These are phyloP conservation scores for Strigomonas galati DNA, from an alignment of 208 protist species.

Conservation along the genomic window DNA sequence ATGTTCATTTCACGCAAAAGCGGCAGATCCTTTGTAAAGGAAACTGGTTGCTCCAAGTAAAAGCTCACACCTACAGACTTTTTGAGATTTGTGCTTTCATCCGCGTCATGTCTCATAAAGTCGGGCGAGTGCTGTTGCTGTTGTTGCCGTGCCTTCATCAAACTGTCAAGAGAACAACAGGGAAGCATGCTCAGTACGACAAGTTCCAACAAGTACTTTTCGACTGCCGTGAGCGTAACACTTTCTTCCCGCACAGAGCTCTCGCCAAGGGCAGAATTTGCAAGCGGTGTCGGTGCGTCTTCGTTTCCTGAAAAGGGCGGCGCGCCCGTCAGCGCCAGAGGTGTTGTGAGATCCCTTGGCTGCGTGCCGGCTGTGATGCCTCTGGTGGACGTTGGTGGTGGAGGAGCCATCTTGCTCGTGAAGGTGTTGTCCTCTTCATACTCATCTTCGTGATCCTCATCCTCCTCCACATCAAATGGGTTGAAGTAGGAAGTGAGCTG, in stretches of 20 bases:
- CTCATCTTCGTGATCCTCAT: not conserved
- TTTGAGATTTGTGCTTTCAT: not conserved
- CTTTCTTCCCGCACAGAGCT: not conserved
- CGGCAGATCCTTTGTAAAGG: not conserved
- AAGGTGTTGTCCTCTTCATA: not conserved
- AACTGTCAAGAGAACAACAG: not conserved
- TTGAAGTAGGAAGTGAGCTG: not conserved
- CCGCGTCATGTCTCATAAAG: not conserved
- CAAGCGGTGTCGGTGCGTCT: too few relatives aligned
- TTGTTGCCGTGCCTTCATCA: too few relatives aligned
- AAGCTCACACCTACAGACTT: not conserved
- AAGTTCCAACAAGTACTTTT: conserved; percentile 5
- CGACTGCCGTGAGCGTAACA: not conserved
- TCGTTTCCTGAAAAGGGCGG: too few relatives aligned
- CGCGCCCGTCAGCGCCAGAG: too few relatives aligned
- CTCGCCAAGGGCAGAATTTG: not conserved
- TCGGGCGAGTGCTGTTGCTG: not conserved
- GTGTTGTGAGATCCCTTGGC: too few relatives aligned
- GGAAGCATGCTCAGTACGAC: conserved; percentile 3
- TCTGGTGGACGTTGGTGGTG: too few relatives aligned
- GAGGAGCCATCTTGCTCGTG: not conserved
- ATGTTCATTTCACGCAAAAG: not conserved
- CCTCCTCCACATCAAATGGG: not conserved
- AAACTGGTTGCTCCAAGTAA: not conserved
- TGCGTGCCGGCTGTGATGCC: too few relatives aligned